Evolutionary conservation across 768 basidiomycete species (phyloP).

Genomic region (Neoboletus magnificus): DNA sequence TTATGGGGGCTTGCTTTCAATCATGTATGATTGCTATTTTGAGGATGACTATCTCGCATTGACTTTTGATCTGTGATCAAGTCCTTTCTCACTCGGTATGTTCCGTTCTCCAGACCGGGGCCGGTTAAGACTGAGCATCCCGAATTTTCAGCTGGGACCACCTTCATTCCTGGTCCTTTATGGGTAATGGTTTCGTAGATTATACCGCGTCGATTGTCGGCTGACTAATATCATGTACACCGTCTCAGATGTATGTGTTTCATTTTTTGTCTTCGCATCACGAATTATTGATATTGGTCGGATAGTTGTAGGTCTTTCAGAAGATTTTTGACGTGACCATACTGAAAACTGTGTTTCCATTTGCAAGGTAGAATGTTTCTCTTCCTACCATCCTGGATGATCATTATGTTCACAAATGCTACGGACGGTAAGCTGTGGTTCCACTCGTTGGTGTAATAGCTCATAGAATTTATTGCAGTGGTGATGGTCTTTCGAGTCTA

Average conservation of each 20-base stretch:
- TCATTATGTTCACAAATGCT: background rate
- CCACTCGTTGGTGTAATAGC: no score
- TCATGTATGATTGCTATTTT: background rate
- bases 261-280: background rate
- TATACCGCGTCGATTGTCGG: background rate
- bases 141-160: background rate
- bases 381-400: background rate
- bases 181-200: background rate
- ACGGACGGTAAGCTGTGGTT: conserved; percentile 1
- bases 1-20: conserved; percentile 3
- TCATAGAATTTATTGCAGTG: background rate
- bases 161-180: conserved; percentile 6
- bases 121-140: background rate
- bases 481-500: conserved; percentile 12
- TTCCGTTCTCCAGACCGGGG: background rate
- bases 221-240: background rate
- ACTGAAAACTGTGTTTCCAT: background rate
- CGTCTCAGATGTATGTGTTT: conserved; percentile 3
- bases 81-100: background rate
- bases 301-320: background rate
- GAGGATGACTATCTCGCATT: background rate
- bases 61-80: background rate
- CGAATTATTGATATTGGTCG: background rate
- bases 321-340: no score
- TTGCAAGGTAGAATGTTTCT: background rate